Evolutionary conservation across 1,284 basidiomycete genomes (phyloP), one percentile per base, ranked within the genome.

Genomic region (Cutaneotrichosporon sp.): DNA sequence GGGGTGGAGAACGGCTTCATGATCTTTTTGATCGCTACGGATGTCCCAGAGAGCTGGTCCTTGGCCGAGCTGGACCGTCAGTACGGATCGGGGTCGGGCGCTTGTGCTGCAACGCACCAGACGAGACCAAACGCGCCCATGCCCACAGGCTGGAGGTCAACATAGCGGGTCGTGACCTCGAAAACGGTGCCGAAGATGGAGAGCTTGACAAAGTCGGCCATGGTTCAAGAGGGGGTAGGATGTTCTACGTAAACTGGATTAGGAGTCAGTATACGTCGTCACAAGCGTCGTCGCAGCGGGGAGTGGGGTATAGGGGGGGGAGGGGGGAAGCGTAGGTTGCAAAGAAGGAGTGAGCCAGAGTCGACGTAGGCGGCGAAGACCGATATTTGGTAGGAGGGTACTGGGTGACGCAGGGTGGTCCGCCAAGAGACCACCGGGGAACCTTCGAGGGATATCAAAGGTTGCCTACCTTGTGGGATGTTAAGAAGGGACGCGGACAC

Each of bases 71-170:
- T 92, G 63, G 14, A 19, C 46, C 17, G 54, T 47, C 24, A 60
- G 29, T 25, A n/a, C 20, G 12, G 4, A 16, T 38, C 19, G n/a
- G 10, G 35, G 35, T 38, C 19, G 19, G n/a, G 24, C 31, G 25
- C 7, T 33, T 9, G 12, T 16, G 29, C 4, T 32, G n/a, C 42
- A 26, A 76, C 84, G 61, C 66, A 92, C 89, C 92, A 97, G 45
- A 97, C 92, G 55, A 97, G 87, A 58, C 92, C 92, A 70, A 96
- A 96, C 39, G 92, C 92, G 62, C 92, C 94, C 94, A 98, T 98
- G 75, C 94, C 96, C 43, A 98, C 94, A n/a, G 94, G 94, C 74
- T 98, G 96, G 22, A 99, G 85, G 79, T 98, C 94, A 73, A 96
- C 88, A 89, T 99, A 99, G 67, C 94, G 84, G 54, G 91, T 96